Evolutionary conservation across 805 yeast species (phyloP), one percentile per base, ranked within the genome.

Genomic region (Hanseniaspora taiwanica): DNA sequence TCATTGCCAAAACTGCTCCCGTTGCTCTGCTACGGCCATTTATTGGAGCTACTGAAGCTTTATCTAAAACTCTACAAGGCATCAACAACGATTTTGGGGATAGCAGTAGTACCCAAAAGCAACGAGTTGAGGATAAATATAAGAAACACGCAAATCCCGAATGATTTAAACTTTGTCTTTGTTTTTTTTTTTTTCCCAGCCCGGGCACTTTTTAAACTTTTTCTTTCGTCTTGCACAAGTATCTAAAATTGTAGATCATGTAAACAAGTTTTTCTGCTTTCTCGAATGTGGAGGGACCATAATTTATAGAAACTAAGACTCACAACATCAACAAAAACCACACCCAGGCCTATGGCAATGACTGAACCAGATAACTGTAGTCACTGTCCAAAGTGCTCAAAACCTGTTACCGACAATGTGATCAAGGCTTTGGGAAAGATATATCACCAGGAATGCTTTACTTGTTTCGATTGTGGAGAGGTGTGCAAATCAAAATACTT

Each of bases 1-100:
- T 84, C 1, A 65, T 85, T 12, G 78, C 82, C 12, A 73, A 72
- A 46, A 84, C 81, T 0, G 75, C 94, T 1, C 96, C 96, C 0
- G 74, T 84, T 13, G 78, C 84, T 16, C 58, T 87, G 13, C 68
- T 87, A 2, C 59, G 96, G 34, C 96, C 96, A 2, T 69, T 85
- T 45, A 85, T 87, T 49, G 97, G 96, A 2, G 85, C 94, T 0
- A 81, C 96, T 0, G 96, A 85, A 55, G 94, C 94, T 0, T 68
- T 87, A 6, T 79, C 89, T 5, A 81, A 77, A 51, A 71, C 94
- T 1, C 64, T 87, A 38, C 70, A 84, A 62, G 97, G 97, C 1
- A 68, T 87, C 6, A 76, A 85, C 32, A 86, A 85, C 54, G 81
- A 79, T 45, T 60, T 87, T 25, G 89, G n/a, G n/a, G n/a, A 84